Evolutionary conservation across 2,329 filamentous ascomycete genomes (phyloP).

Genomic region (Penicillium crustosum): DNA sequence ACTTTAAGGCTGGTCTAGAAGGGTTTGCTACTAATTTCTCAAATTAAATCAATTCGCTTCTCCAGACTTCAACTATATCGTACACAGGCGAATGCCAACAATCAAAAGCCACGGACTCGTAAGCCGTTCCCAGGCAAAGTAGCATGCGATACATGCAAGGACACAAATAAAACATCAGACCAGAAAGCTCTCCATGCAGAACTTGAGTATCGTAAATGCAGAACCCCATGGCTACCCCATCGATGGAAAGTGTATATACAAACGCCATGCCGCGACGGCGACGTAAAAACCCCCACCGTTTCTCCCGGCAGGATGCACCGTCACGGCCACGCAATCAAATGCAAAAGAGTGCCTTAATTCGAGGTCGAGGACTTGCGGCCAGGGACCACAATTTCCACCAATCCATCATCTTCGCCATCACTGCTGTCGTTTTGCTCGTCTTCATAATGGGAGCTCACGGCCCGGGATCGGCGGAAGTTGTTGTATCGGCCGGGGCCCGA

Average conservation of each 20-base stretch:
- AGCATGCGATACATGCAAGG: constrained; percentile 16
- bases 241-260: constrained; percentile 27
- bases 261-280: constrained; percentile 12
- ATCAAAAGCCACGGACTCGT: constrained; percentile 12
- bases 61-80: constrained; percentile 26
- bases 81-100: constrained; percentile 22
- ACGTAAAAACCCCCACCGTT: not conserved
- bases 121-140: constrained; percentile 9
- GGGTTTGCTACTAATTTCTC: not conserved
- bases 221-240: constrained; percentile 15
- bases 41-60: constrained; percentile 20
- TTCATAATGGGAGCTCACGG: constrained; percentile 35
- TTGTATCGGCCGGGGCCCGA: constrained; percentile 46
- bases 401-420: constrained; percentile 44
- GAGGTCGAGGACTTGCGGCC: constrained; percentile 37
- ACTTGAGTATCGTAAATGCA: constrained; percentile 16
- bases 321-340: constrained; percentile 4
- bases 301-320: not conserved
- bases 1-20: not conserved
- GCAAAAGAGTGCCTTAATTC: constrained; percentile 13
- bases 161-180: constrained; percentile 14
- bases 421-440: constrained; percentile 48
- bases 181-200: constrained; percentile 11
- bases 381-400: constrained; percentile 49
- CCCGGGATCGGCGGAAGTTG: constrained; percentile 44